phyloP scores from a whole-genome alignment of 345 rosid species.

The Nasturtium officinale region DNA sequence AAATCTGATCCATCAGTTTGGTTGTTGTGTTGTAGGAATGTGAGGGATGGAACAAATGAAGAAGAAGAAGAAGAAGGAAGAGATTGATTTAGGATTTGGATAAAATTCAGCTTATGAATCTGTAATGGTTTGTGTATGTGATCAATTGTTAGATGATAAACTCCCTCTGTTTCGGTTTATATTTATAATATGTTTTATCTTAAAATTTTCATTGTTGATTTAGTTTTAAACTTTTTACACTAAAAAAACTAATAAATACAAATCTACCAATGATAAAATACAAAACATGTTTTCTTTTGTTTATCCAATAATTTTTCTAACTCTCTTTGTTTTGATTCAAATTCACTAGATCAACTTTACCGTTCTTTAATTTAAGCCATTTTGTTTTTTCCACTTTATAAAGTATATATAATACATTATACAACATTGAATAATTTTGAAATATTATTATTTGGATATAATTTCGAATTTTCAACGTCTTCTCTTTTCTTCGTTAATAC shows the following conservation, averaged over 20 bases:
- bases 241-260: background rate
- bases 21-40: constrained; percentile 62
- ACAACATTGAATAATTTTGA: too few species aligned
- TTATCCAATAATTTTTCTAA: background rate
- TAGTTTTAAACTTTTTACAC: background rate
- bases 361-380: background rate
- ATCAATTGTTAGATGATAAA: background rate
- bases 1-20: constrained; percentile 12
- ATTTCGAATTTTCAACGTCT: background rate
- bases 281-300: background rate
- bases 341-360: background rate
- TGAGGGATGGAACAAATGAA: constrained; percentile 67
- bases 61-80: constrained; percentile 67
- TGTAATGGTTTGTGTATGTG: constrained; percentile 25
- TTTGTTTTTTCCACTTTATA: too few species aligned
- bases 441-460: too few species aligned
- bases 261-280: background rate
- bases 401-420: too few species aligned
- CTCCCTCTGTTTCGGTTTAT: background rate
- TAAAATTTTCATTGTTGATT: background rate
- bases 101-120: constrained; percentile 1
- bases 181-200: background rate
- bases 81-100: constrained; percentile 37
- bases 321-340: background rate
- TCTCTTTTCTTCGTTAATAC: background rate